Conservation (phyloP, 345 rosid genomes). For the Limnanthes douglasii region DNA sequence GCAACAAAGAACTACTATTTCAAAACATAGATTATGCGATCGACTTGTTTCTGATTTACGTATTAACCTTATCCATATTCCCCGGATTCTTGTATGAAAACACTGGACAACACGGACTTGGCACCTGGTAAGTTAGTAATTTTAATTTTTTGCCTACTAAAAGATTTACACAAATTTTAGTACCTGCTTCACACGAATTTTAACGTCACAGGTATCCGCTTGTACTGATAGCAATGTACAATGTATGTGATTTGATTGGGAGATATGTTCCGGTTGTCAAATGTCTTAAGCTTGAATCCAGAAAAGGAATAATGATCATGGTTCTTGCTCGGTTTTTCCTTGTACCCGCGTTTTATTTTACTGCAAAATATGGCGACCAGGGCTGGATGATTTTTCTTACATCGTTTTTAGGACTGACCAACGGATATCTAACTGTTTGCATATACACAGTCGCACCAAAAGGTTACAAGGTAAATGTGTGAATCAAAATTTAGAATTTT, state of each 20-base stretch:
- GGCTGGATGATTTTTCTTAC: slow-evolving; percentile 53
- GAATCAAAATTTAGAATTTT: too few relatives aligned
- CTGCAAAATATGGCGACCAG: too few relatives aligned
- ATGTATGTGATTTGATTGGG: slow-evolving; percentile 47
- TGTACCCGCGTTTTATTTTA: too few relatives aligned
- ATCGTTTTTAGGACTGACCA: slow-evolving; percentile 40
- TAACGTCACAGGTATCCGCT: slow-evolving; percentile 47
- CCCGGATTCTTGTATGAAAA: slow-evolving; percentile 82
- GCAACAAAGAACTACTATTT: slow-evolving; percentile 33
- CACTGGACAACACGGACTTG: slow-evolving; percentile 53
- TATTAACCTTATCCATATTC: slow-evolving; percentile 58
- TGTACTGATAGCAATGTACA: slow-evolving; percentile 53
- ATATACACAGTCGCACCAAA: slow-evolving; percentile 49
- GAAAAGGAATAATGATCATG: slow-evolving; percentile 35
- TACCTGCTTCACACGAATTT: neutral
- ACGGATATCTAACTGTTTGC: slow-evolving; percentile 58
- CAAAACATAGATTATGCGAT: slow-evolving; percentile 52
- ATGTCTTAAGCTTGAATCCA: slow-evolving; percentile 48
- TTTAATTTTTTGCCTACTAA: neutral
- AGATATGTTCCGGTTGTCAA: slow-evolving; percentile 48
- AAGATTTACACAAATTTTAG: neutral
- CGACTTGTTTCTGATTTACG: slow-evolving; percentile 48
- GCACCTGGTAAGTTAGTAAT: slow-evolving; percentile 25
- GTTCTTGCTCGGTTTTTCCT: slow-evolving; percentile 43
- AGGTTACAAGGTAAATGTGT: too few relatives aligned